Conservation (phyloP, 768 basidiomycete species). For the Nidula microcarpa region DNA sequence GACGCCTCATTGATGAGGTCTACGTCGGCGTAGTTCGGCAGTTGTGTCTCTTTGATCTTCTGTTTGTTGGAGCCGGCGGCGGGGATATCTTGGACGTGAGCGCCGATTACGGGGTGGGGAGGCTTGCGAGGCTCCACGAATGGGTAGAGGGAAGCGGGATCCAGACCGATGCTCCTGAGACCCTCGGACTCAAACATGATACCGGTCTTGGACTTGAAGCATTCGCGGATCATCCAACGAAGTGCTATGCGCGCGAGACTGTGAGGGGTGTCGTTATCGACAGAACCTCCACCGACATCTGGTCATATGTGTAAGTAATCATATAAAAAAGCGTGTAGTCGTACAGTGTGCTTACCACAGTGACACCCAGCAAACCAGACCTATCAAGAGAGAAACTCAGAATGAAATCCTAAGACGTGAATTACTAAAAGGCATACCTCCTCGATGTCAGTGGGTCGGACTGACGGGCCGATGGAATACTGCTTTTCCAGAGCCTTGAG, state of each 20-base stretch:
- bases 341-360: constrained; percentile 25
- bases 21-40: constrained; percentile 10
- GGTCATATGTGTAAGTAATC: not conserved
- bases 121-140: constrained; percentile 33
- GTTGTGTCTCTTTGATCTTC: constrained; percentile 15
- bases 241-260: constrained; percentile 53
- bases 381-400: constrained; percentile 10
- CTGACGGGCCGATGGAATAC: not conserved
- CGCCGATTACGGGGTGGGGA: constrained; percentile 17
- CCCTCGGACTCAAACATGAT: constrained; percentile 54
- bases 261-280: constrained; percentile 40
- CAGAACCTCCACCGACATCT: constrained; percentile 62
- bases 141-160: constrained; percentile 43
- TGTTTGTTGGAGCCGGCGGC: constrained; percentile 3
- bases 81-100: constrained; percentile 20
- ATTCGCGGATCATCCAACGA: constrained; percentile 73
- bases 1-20: constrained; percentile 4
- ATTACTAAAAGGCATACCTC: constrained; percentile 65
- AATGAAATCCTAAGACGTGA: not conserved
- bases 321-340: not conserved
- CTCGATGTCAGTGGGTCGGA: constrained; percentile 35
- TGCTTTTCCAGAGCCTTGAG: too few relatives aligned
- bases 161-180: constrained; percentile 46
- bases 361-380: constrained; percentile 31
- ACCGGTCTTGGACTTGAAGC: constrained; percentile 56